Percentiles rank a stretch among this genome's conserved stretches.
Conservation (phyloP, 371 early-diverging fungal genomes). For the Rhizomucor pusillus region DNA sequence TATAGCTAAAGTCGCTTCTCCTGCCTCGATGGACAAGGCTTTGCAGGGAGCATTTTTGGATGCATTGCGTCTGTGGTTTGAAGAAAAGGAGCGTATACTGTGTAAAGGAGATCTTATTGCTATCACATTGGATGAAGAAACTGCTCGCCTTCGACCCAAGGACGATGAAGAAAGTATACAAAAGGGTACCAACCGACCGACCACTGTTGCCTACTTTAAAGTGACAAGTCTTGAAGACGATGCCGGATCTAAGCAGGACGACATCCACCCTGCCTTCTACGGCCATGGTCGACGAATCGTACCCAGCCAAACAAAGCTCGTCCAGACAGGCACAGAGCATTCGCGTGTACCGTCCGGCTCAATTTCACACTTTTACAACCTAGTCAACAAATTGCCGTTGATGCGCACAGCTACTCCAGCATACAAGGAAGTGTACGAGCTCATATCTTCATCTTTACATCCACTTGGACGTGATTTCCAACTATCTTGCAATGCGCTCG, state of each 20-base stretch:
- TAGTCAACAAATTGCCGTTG: conserved; percentile 29
- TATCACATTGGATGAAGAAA: conserved; percentile 60
- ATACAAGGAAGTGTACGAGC: conserved; percentile 42
- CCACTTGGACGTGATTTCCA: conserved; percentile 67
- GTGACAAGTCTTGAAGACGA: conserved; percentile 40
- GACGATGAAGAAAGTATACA: conserved; percentile 1
- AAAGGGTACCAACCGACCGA: conserved; percentile 21
- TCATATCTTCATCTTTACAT: conserved; percentile 72
- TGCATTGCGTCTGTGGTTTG: conserved; percentile 69
- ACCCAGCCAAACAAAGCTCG: conserved; percentile 59
- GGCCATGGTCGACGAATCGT: conserved; percentile 52
- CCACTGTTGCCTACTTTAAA: conserved; percentile 55
- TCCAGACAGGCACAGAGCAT: conserved; percentile 66
- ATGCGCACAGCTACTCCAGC: conserved; percentile 26
- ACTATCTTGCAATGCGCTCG: conserved; percentile 68
- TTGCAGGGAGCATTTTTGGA: conserved; percentile 62
- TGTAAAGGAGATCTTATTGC: conserved; percentile 74
- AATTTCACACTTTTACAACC: conserved; percentile 35
- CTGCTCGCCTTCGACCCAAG: conserved; percentile 18
- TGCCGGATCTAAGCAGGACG: neutral
- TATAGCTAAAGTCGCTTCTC: conserved; percentile 76
- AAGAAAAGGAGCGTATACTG: conserved; percentile 63
- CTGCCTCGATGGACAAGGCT: conserved; percentile 67
- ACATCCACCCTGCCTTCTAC: conserved; percentile 37
- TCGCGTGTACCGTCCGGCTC: conserved; percentile 55